phyloP scores from a whole-genome alignment of 2,329 filamentous ascomycete species.

The Eutypella sp. region DNA sequence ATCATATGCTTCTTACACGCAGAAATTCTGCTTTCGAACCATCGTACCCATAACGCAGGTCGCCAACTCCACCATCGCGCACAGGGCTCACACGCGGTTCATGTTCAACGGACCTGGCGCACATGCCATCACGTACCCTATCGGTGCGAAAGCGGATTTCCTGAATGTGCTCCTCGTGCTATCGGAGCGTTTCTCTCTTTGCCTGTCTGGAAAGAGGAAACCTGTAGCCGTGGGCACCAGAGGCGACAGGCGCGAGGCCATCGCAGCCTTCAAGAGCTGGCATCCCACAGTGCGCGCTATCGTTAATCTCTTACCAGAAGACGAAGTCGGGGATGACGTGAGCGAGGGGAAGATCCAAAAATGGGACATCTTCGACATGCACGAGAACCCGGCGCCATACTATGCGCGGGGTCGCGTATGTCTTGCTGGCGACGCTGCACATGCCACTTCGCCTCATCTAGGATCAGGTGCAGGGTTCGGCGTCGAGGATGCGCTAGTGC shows the following conservation, averaged over 20 bases:
- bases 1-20: slow-evolving; percentile 44
- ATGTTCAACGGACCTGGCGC: slow-evolving; percentile 54
- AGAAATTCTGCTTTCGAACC: slow-evolving; percentile 58
- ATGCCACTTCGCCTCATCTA: slow-evolving; percentile 50
- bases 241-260: slow-evolving; percentile 35
- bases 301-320: slow-evolving; percentile 40
- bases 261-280: slow-evolving; percentile 36
- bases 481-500: slow-evolving; percentile 47
- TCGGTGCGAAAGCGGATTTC: slow-evolving; percentile 44
- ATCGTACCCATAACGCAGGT: slow-evolving; percentile 56
- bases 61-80: slow-evolving; percentile 38
- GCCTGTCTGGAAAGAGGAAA: slow-evolving; percentile 23
- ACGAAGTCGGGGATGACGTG: background rate
- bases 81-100: slow-evolving; percentile 43
- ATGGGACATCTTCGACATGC: slow-evolving; percentile 52
- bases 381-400: slow-evolving; percentile 37
- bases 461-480: slow-evolving; percentile 52
- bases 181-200: slow-evolving; percentile 32
- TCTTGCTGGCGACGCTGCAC: slow-evolving; percentile 52
- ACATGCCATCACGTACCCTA: slow-evolving; percentile 58
- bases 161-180: slow-evolving; percentile 53
- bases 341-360: slow-evolving; percentile 34
- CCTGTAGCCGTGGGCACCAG: slow-evolving; percentile 29
- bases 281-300: slow-evolving; percentile 32
- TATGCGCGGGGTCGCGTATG: slow-evolving; percentile 41